Percentiles rank a stretch among this genome's conserved stretches.
Evolutionary conservation across 2,329 filamentous ascomycete species (phyloP).

Genomic region (Davidsoniella virescens): DNA sequence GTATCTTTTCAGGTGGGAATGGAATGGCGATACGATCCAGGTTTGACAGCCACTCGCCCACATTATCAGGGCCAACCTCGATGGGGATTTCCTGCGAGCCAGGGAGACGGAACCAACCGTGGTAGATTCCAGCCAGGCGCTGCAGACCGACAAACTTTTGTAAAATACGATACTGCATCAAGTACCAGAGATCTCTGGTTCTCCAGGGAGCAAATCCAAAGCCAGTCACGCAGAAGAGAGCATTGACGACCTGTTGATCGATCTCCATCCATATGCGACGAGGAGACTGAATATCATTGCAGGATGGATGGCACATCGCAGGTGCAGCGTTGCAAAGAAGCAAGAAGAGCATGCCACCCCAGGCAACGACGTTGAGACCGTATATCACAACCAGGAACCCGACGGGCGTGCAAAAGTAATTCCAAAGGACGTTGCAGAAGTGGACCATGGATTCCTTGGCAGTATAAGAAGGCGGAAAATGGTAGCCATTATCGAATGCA

Average conservation of each 20-base stretch:
- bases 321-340: conserved; percentile 60
- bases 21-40: conserved; percentile 31
- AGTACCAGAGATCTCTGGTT: conserved; percentile 61
- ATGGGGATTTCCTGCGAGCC: conserved; percentile 44
- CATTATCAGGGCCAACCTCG: conserved; percentile 35
- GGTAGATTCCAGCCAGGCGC: conserved; percentile 56
- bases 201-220: conserved; percentile 77
- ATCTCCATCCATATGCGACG: conserved; percentile 75
- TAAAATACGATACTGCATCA: conserved; percentile 45
- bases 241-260: conserved; percentile 56
- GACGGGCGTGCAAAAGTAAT: conserved; percentile 56
- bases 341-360: conserved; percentile 84
- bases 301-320: conserved; percentile 55
- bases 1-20: conserved; percentile 44
- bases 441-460: conserved; percentile 42
- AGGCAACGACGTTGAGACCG: conserved; percentile 67
- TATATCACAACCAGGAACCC: conserved; percentile 69
- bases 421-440: conserved; percentile 46
- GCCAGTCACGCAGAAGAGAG: conserved; percentile 69
- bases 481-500: conserved; percentile 45
- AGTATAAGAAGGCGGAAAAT: conserved; percentile 45
- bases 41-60: conserved; percentile 25
- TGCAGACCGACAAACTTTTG: conserved; percentile 42
- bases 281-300: conserved; percentile 57
- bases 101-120: conserved; percentile 57